A percentile compares a stretch with the other conserved stretches of the same genome.
These are phyloP conservation scores for Gossypium aridum DNA, from an alignment of 441 rosid species.

Conservation along the genomic window DNA sequence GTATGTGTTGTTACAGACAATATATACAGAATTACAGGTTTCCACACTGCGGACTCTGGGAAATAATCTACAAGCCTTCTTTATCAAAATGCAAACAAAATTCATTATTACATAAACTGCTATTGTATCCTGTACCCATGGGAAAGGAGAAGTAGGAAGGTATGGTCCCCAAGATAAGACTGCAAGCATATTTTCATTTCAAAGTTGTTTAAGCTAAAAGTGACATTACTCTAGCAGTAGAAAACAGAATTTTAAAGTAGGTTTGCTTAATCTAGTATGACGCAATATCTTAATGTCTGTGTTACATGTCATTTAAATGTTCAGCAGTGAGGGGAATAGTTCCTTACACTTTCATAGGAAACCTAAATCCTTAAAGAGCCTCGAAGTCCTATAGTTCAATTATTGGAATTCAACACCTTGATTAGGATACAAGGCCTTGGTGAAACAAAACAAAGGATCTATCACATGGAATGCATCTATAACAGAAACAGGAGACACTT, in stretches of 20 bases:
- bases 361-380: not conserved
- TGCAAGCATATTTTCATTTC: not conserved
- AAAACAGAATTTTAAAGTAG: not conserved
- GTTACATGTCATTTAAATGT: not conserved
- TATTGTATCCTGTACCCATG: not conserved
- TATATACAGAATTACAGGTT: slow-evolving; percentile 7
- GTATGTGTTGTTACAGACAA: not conserved
- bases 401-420: not conserved
- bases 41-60: not conserved
- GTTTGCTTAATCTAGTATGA: not conserved
- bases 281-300: not conserved
- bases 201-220: not conserved
- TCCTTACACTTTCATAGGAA: not conserved
- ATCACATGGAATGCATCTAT: not conserved
- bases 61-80: not conserved
- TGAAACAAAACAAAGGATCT: not conserved
- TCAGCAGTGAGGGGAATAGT: not conserved
- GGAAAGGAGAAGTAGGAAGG: not conserved
- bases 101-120: not conserved
- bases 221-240: not conserved
- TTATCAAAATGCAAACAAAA: not conserved
- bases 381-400: not conserved
- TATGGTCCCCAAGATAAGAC: not conserved
- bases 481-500: slow-evolving; percentile 29
- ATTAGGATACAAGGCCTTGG: not conserved